Conservation (phyloP, 371 early-diverging fungal species). For the Mucor ambiguus region DNA sequence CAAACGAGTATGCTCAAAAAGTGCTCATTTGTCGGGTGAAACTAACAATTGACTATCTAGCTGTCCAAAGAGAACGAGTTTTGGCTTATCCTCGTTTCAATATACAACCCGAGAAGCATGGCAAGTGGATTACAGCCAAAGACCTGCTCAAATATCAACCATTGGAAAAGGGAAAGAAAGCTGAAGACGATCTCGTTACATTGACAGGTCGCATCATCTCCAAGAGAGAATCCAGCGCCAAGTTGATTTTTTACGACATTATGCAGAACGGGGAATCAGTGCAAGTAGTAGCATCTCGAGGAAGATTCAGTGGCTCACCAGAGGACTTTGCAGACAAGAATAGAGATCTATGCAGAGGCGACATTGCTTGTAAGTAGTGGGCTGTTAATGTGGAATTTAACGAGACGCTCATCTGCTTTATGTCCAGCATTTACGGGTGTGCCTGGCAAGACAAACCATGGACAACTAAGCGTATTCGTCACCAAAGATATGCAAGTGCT, state of each 20-base stretch:
- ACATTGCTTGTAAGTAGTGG: conserved; percentile 60
- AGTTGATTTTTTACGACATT: conserved; percentile 76
- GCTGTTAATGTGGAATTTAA: not conserved
- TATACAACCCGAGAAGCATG: conserved; percentile 27
- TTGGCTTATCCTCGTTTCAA: conserved; percentile 37
- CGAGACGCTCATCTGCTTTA: not conserved
- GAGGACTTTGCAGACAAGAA: conserved; percentile 50
- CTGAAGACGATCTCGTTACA: conserved; percentile 30
- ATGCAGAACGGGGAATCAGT: conserved; percentile 61
- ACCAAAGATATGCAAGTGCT: conserved; percentile 64
- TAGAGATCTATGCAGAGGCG: conserved; percentile 61
- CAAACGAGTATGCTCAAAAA: not conserved
- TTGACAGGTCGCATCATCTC: conserved; percentile 63
- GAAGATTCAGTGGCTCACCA: conserved; percentile 41
- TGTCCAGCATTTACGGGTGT: conserved; percentile 70
- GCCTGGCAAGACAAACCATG: conserved; percentile 80
- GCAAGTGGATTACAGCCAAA: conserved; percentile 32
- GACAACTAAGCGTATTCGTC: conserved; percentile 83
- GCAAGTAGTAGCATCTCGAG: conserved; percentile 71
- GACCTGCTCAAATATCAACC: conserved; percentile 24
- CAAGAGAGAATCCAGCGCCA: conserved; percentile 73
- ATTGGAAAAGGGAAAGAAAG: conserved; percentile 39
- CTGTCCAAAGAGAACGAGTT: conserved; percentile 1
- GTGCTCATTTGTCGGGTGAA: not conserved
- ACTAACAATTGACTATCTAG: not conserved